Percentiles rank a stretch among this genome's conserved stretches.
Evolutionary conservation across 164 flowering plant species (phyloP).

Genomic region (Umbilicus rupestris): DNA sequence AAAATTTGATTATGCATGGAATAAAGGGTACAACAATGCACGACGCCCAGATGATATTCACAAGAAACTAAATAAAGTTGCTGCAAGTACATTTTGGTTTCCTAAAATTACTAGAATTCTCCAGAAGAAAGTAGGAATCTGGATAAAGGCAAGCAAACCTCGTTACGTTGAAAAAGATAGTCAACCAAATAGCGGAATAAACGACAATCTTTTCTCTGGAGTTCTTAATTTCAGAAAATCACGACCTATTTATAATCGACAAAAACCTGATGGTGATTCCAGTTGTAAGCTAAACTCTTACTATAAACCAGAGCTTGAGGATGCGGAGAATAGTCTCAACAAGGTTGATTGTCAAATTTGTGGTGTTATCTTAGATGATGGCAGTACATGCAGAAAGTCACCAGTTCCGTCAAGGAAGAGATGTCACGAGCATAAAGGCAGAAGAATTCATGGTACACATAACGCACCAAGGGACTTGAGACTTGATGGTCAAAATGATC

Average conservation of each 20-base stretch:
- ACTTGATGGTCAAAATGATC: neutral
- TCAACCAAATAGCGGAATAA: constrained; percentile 5
- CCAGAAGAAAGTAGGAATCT: constrained; percentile 43
- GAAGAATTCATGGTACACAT: constrained; percentile 15
- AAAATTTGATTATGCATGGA: constrained; percentile 80
- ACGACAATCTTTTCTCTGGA: constrained; percentile 16
- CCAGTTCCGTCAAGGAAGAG: constrained; percentile 49
- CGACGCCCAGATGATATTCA: constrained; percentile 58
- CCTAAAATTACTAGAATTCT: constrained; percentile 19
- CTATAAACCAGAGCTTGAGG: neutral
- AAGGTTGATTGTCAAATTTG: constrained; percentile 9
- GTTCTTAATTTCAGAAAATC: constrained; percentile 40
- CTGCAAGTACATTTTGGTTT: constrained; percentile 17
- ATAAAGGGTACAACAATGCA: constrained; percentile 52
- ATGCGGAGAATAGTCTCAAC: neutral
- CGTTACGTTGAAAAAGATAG: constrained; percentile 10
- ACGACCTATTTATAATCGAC: constrained; percentile 31
- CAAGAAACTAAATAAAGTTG: constrained; percentile 32
- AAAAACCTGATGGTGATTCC: neutral
- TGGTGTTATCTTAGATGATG: constrained; percentile 20
- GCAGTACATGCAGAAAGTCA: constrained; percentile 28
- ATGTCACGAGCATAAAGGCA: constrained; percentile 44
- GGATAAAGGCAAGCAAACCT: constrained; percentile 27
- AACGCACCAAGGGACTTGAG: neutral
- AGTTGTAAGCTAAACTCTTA: neutral